Conservation (phyloP, 805 yeast genomes). For the Ascoidea rubescens region DNA sequence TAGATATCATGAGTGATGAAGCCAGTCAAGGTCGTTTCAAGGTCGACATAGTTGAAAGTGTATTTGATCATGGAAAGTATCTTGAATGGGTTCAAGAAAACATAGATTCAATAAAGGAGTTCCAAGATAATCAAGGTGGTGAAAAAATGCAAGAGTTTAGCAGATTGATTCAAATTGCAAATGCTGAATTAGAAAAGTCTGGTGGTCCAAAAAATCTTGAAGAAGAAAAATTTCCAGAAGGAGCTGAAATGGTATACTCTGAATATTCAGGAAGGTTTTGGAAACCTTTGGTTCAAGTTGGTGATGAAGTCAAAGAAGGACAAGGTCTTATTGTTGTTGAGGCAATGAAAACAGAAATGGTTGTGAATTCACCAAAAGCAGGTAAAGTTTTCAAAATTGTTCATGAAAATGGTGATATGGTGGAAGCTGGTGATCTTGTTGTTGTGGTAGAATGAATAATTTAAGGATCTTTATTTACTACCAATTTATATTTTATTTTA, state of each 20-base stretch:
- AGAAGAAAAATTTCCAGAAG: conserved; percentile 54
- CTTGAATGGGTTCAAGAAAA: conserved; percentile 66
- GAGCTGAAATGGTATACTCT: conserved; percentile 76
- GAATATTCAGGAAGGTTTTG: conserved; percentile 97
- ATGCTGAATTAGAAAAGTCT: conserved; percentile 46
- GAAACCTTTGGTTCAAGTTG: conserved; percentile 76
- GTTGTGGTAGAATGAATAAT: conserved; percentile 53
- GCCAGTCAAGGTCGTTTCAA: conserved; percentile 69
- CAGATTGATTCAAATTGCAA: conserved; percentile 65
- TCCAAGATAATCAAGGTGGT: conserved; percentile 54
- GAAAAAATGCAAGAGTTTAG: conserved; percentile 81
- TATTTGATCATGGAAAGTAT: conserved; percentile 74
- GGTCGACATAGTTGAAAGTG: conserved; percentile 61
- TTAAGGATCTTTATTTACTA: background rate
- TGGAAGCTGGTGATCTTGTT: conserved; percentile 91
- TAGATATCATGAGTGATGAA: conserved; percentile 58
- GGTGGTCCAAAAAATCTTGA: conserved; percentile 29
- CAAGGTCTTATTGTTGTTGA: conserved; percentile 83
- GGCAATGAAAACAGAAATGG: conserved; percentile 98
- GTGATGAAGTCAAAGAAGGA: conserved; percentile 59
- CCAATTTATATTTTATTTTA: no score
- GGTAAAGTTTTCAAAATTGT: conserved; percentile 64
- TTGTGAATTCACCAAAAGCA: conserved; percentile 52
- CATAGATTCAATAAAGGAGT: conserved; percentile 55
- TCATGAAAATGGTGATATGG: conserved; percentile 88